Percentiles rank a stretch among this genome's conserved stretches.
Conservation (phyloP, 257 asterid genomes). For the Solanum sitiens region DNA sequence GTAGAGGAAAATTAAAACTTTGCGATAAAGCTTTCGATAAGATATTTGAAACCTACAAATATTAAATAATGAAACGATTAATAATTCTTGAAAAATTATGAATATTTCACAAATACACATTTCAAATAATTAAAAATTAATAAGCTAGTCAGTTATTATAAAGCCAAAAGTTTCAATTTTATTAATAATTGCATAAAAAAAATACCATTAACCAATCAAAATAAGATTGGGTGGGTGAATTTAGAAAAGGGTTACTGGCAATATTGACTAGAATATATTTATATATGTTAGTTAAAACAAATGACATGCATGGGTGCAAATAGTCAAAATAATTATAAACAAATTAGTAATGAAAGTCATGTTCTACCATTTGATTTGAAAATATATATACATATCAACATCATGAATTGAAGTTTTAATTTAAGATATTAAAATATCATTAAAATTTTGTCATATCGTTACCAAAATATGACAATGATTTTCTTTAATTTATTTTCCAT, state of each 20-base stretch:
- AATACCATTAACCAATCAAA: not conserved
- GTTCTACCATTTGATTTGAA: not conserved
- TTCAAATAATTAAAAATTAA: not conserved
- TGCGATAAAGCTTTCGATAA: too few relatives aligned
- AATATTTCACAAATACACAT: not conserved
- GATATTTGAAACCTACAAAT: too few relatives aligned
- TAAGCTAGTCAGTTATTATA: not conserved
- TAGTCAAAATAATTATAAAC: not conserved
- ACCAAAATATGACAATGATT: not conserved
- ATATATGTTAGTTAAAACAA: not conserved
- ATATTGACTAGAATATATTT: not conserved
- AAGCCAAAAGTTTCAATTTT: not conserved
- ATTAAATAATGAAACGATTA: not conserved
- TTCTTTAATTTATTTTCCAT: not conserved
- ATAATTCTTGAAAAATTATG: too few relatives aligned
- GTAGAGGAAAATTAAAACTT: too few relatives aligned
- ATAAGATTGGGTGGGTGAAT: not conserved
- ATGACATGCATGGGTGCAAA: not conserved
- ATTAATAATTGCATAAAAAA: not conserved
- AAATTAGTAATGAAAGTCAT: not conserved
- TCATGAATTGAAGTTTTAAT: not conserved
- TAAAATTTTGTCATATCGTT: not conserved
- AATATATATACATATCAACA: not conserved
- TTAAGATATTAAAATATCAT: not conserved
- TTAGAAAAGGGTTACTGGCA: not conserved